A percentile compares a stretch with the other conserved stretches of the same genome.
Evolutionary conservation across 257 asterid species (phyloP).

Genomic region (Ehretia macrophylla): DNA sequence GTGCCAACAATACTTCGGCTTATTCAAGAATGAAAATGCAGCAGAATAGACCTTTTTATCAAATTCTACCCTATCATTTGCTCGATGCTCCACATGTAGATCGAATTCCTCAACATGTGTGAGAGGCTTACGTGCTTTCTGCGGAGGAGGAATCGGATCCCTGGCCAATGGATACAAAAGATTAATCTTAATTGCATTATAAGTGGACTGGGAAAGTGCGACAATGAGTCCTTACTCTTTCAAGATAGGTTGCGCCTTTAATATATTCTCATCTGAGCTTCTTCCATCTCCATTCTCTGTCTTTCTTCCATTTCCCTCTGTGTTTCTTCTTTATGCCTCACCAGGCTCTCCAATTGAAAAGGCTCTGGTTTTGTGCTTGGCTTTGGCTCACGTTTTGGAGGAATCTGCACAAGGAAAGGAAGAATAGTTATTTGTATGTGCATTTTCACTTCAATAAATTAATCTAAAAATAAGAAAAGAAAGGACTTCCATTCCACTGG

Average conservation of each 20-base stretch:
- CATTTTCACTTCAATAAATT: too few relatives aligned
- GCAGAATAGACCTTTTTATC: slow-evolving; percentile 59
- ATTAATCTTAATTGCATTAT: background rate
- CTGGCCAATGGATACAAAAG: slow-evolving; percentile 22
- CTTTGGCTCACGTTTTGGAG: slow-evolving; percentile 95
- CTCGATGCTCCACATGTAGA: slow-evolving; percentile 71
- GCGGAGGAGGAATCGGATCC: slow-evolving; percentile 89
- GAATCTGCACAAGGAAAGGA: slow-evolving; percentile 44
- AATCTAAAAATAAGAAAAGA: background rate
- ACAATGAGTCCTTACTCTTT: slow-evolving; percentile 46
- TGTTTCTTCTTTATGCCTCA: slow-evolving; percentile 84
- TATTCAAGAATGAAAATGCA: too few relatives aligned
- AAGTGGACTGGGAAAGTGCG: background rate
- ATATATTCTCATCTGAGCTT: slow-evolving; percentile 72
- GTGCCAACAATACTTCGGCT: background rate
- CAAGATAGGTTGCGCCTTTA: slow-evolving; percentile 79
- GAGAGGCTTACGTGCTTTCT: slow-evolving; percentile 60
- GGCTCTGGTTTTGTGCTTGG: slow-evolving; percentile 85
- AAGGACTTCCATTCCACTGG: slow-evolving; percentile 58
- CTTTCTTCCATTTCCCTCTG: slow-evolving; percentile 82
- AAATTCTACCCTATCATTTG: slow-evolving; percentile 73
- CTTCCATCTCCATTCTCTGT: slow-evolving; percentile 64
- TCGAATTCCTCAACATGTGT: slow-evolving; percentile 86
- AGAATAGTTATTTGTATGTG: background rate
- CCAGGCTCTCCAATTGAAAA: slow-evolving; percentile 72